These are phyloP conservation scores for Aphanomyces euteiches DNA, from an alignment of 352 stramenopile species.

Conservation along the genomic window DNA sequence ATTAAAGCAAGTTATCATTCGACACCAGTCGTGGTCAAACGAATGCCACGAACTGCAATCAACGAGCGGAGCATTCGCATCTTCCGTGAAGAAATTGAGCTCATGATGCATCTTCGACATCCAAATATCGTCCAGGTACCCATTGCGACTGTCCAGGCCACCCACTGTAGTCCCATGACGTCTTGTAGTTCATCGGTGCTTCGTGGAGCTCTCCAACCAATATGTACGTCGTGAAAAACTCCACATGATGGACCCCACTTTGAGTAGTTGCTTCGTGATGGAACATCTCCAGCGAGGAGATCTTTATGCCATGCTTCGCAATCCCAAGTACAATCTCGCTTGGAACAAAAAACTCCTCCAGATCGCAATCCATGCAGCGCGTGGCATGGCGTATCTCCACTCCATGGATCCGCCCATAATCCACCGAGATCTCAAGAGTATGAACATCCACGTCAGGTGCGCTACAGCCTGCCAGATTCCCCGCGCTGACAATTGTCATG, in stretches of 20 bases:
- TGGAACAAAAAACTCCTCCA: slow-evolving; percentile 72
- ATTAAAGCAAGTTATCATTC: slow-evolving; percentile 63
- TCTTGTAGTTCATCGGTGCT: slow-evolving; percentile 52
- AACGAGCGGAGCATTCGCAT: slow-evolving; percentile 51
- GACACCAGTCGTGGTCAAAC: slow-evolving; percentile 70
- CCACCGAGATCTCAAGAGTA: slow-evolving; percentile 84
- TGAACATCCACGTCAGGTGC: slow-evolving; percentile 77
- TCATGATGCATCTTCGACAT: slow-evolving; percentile 69
- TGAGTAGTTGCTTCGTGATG: slow-evolving; percentile 46
- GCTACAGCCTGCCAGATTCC: slow-evolving; percentile 36
- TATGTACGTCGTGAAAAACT: slow-evolving; percentile 34
- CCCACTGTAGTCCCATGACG: no score
- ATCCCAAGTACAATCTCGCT: slow-evolving; percentile 47
- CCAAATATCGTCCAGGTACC: slow-evolving; percentile 56
- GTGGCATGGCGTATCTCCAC: slow-evolving; percentile 84
- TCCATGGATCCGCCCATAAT: slow-evolving; percentile 63
- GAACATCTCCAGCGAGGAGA: slow-evolving; percentile 80
- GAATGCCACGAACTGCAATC: slow-evolving; percentile 55
- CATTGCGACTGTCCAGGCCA: no score
- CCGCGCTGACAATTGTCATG: neutral
- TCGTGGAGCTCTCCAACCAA: slow-evolving; percentile 63
- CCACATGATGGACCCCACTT: slow-evolving; percentile 1
- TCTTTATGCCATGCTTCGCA: slow-evolving; percentile 54
- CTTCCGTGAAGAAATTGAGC: slow-evolving; percentile 64
- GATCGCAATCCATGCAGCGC: slow-evolving; percentile 78